Conservation (phyloP, 257 asterid genomes). For the Rauvolfia tetraphylla region DNA sequence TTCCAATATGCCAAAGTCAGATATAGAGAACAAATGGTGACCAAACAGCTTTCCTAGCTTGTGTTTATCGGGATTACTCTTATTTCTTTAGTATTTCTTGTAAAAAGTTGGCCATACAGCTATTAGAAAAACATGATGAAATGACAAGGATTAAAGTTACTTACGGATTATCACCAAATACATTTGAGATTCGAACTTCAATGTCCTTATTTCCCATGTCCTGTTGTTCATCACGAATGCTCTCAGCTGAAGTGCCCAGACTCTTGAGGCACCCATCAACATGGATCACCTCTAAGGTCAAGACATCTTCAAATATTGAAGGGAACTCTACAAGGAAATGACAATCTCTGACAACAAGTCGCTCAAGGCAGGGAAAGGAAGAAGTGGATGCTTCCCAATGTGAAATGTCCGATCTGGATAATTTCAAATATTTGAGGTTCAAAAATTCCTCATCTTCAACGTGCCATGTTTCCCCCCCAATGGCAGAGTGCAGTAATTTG, state of each 20-base stretch:
- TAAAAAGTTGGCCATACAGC: too few relatives aligned
- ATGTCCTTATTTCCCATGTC: background rate
- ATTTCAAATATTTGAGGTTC: background rate
- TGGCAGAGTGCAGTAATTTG: background rate
- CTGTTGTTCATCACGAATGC: background rate
- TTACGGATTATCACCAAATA: background rate
- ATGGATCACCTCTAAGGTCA: background rate
- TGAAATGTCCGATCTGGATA: background rate
- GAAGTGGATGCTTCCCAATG: background rate
- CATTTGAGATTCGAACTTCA: background rate
- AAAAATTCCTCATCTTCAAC: background rate
- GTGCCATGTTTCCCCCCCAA: background rate
- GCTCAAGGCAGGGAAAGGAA: constrained; percentile 4
- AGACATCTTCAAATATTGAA: background rate
- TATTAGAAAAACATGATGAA: too few relatives aligned
- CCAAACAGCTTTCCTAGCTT: too few relatives aligned
- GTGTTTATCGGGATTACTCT: too few relatives aligned
- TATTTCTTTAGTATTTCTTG: too few relatives aligned
- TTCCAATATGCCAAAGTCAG: too few relatives aligned
- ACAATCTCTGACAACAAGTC: background rate
- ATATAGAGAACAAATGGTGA: too few relatives aligned
- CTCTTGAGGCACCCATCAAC: background rate
- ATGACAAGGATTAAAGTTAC: background rate
- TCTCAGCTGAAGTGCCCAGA: background rate
- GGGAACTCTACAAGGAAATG: background rate